phyloP scores from a whole-genome alignment of 306 rosid genomes.

The Trifolium fragiferum region DNA sequence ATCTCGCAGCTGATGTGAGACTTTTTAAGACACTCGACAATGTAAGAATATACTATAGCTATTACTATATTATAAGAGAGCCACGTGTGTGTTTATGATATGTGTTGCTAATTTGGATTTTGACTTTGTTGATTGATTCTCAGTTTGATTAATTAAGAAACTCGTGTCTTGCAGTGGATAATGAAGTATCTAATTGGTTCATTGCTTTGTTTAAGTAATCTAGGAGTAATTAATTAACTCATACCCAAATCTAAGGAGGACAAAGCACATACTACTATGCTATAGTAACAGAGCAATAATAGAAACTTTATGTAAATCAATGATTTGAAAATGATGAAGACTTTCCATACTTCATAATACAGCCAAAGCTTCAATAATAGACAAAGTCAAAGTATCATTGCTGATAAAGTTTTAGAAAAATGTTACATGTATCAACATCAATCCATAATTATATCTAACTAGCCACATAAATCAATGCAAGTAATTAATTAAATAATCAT shows the following conservation, averaged over 20 bases:
- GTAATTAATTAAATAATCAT: conserved; percentile 26
- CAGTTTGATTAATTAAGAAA: background rate
- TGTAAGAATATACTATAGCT: no score
- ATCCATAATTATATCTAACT: conserved; percentile 28
- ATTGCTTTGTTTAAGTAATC: background rate
- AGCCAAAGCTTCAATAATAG: conserved; percentile 20
- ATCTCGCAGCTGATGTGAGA: no score
- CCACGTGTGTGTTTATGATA: background rate
- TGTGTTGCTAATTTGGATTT: background rate
- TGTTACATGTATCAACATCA: conserved; percentile 49
- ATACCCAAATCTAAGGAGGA: background rate
- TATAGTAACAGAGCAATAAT: conserved; percentile 40
- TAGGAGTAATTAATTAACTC: background rate
- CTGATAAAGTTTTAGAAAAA: conserved; percentile 37
- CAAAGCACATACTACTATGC: no score
- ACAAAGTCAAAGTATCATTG: conserved; percentile 37
- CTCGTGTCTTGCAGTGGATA: background rate
- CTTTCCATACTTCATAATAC: conserved; percentile 38
- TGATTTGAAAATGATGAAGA: conserved; percentile 31
- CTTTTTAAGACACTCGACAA: no score
- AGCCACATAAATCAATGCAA: conserved; percentile 28
- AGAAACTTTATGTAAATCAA: conserved; percentile 43
- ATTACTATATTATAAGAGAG: no score
- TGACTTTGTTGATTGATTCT: background rate
- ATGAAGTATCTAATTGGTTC: background rate